These are phyloP conservation scores for Naganishia antarctica DNA, from an alignment of 768 basidiomycete genomes.

Conservation along the genomic window DNA sequence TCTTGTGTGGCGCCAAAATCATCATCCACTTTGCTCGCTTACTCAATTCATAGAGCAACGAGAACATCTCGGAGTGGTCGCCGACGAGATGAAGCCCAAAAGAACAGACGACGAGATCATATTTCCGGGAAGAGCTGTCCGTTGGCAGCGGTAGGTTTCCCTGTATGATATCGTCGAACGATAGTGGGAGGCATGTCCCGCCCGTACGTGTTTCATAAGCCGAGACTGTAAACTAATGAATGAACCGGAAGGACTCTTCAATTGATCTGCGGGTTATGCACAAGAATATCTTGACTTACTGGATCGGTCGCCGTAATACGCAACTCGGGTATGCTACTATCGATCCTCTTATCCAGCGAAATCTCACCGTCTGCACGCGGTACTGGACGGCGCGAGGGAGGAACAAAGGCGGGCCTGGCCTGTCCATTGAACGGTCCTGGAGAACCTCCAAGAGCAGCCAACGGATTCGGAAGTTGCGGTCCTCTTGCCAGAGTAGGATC, in stretches of 20 bases:
- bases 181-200: slow-evolving; percentile 57
- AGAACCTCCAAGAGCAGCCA: slow-evolving; percentile 32
- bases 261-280: slow-evolving; percentile 11
- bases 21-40: slow-evolving; percentile 63
- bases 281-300: slow-evolving; percentile 48
- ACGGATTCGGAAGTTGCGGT: slow-evolving; percentile 26
- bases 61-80: slow-evolving; percentile 60
- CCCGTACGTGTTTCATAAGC: slow-evolving; percentile 60
- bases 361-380: not conserved
- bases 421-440: slow-evolving; percentile 28
- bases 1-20: slow-evolving; percentile 69
- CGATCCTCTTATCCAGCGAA: not conserved
- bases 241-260: not conserved
- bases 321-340: slow-evolving; percentile 15
- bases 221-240: slow-evolving; percentile 57
- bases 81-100: slow-evolving; percentile 70
- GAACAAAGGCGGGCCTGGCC: slow-evolving; percentile 48
- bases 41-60: slow-evolving; percentile 63
- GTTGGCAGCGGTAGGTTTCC: slow-evolving; percentile 52
- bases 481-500: not conserved
- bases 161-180: slow-evolving; percentile 62
- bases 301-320: slow-evolving; percentile 54
- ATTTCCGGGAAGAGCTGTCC: slow-evolving; percentile 29
- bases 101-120: slow-evolving; percentile 67
- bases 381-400: slow-evolving; percentile 36